Evolutionary conservation across 179 eudicot genomes (phyloP).

Genomic region (Dionaea muscipula): DNA sequence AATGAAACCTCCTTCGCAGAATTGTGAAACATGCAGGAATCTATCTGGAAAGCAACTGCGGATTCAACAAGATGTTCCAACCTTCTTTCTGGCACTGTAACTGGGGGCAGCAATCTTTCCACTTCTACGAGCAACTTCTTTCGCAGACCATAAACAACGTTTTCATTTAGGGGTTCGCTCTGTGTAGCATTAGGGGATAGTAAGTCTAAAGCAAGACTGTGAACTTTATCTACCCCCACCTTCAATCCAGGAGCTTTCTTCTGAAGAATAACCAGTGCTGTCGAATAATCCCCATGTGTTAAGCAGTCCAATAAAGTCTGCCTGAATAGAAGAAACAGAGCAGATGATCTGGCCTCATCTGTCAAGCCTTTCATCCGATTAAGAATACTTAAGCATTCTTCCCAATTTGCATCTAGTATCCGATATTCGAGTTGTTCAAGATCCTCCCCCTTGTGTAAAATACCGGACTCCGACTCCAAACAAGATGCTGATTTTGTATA

Average conservation of each 20-base stretch:
- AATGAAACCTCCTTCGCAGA: conserved; percentile 36
- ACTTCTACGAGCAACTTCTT: conserved; percentile 36
- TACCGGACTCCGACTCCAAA: conserved; percentile 67
- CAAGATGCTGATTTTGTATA: conserved; percentile 46
- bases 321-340: conserved; percentile 44
- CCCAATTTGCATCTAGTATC: conserved; percentile 52
- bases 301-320: conserved; percentile 53
- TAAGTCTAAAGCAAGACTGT: conserved; percentile 52
- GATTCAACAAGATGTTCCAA: conserved; percentile 73
- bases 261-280: conserved; percentile 42
- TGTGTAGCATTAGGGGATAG: conserved; percentile 32
- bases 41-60: conserved; percentile 46
- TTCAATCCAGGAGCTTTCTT: conserved; percentile 48
- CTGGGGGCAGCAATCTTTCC: conserved; percentile 62
- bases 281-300: conserved; percentile 36
- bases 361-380: conserved; percentile 33
- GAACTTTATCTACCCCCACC: conserved; percentile 48
- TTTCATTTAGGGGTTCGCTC: conserved; percentile 18
- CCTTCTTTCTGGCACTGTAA: conserved; percentile 66
- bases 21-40: conserved; percentile 76
- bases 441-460: conserved; percentile 41
- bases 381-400: conserved; percentile 42
- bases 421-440: conserved; percentile 41
- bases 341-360: conserved; percentile 53
- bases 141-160: conserved; percentile 29